Conservation (phyloP, 139 green algal species). For the Chlamydomonas sp. region DNA sequence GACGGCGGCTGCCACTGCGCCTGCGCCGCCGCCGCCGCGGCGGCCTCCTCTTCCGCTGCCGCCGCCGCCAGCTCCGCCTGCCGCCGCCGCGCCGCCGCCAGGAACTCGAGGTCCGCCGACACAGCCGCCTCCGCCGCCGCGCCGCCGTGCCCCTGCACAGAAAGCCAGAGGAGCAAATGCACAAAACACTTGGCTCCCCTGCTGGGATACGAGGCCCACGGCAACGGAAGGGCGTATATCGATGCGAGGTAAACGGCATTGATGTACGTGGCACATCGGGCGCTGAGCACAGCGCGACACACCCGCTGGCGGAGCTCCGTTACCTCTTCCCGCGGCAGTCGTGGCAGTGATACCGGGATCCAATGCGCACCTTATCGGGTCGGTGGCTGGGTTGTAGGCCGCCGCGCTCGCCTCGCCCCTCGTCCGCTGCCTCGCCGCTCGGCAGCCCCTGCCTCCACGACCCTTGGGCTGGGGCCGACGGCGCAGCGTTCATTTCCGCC, state of each 20-base stretch:
- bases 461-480: neutral
- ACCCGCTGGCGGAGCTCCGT: too few species aligned
- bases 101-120: constrained; percentile 33
- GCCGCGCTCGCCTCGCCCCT: neutral
- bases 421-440: neutral
- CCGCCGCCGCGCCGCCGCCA: constrained; percentile 33
- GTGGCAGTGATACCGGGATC: too few species aligned
- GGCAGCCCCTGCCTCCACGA: constrained; percentile 15
- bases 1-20: constrained; percentile 58
- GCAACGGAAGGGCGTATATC: too few species aligned
- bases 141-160: constrained; percentile 8
- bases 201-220: too few species aligned
- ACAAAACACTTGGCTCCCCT: too few species aligned
- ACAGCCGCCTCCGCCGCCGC: constrained; percentile 27
- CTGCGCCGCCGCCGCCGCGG: constrained; percentile 23
- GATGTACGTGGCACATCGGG: too few species aligned
- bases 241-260: too few species aligned
- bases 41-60: neutral
- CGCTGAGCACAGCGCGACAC: too few species aligned
- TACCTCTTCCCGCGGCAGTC: too few species aligned
- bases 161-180: too few species aligned
- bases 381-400: neutral
- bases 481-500: constrained; percentile 29
- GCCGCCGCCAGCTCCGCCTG: constrained; percentile 14
- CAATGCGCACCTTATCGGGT: too few species aligned